Percentiles rank a stretch among this genome's conserved stretches.
Evolutionary conservation across 106 monocot genomes (phyloP).

Genomic region (Dactylorhiza incarnata): DNA sequence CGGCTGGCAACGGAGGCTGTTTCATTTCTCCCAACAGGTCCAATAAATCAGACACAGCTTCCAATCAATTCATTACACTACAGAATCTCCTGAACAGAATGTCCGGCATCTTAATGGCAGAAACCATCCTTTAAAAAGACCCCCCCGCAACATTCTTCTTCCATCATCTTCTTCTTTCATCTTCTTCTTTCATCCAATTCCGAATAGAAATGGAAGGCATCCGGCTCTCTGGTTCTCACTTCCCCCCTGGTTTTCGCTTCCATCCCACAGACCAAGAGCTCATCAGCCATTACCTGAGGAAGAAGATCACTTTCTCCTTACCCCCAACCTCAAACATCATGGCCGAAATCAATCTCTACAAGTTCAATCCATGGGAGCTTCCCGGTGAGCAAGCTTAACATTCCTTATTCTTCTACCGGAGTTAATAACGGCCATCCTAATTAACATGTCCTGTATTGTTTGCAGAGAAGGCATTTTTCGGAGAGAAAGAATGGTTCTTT

Average conservation of each 20-base stretch:
- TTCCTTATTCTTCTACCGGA: background rate
- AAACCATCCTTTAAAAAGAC: no score
- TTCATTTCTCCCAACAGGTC: no score
- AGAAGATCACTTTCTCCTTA: constrained; percentile 2
- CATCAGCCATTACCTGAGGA: constrained; percentile 15
- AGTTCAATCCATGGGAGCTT: constrained; percentile 19
- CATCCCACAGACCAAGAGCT: constrained; percentile 20
- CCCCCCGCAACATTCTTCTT: no score
- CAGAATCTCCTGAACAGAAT: no score
- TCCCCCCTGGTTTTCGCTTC: constrained; percentile 17
- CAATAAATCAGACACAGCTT: no score
- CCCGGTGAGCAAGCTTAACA: constrained; percentile 2
- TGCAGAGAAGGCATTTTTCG: background rate
- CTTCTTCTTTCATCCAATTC: no score
- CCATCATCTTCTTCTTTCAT: no score
- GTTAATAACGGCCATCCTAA: background rate
- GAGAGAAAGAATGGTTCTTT: background rate
- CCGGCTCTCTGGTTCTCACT: background rate
- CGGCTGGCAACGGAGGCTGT: no score
- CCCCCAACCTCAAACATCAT: constrained; percentile 7
- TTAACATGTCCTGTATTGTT: background rate
- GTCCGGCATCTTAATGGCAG: no score
- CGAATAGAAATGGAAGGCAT: background rate
- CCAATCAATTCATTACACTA: no score
- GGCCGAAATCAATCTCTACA: constrained; percentile 13